Conservation (phyloP, 257 asterid species). For the Vinca minor region DNA sequence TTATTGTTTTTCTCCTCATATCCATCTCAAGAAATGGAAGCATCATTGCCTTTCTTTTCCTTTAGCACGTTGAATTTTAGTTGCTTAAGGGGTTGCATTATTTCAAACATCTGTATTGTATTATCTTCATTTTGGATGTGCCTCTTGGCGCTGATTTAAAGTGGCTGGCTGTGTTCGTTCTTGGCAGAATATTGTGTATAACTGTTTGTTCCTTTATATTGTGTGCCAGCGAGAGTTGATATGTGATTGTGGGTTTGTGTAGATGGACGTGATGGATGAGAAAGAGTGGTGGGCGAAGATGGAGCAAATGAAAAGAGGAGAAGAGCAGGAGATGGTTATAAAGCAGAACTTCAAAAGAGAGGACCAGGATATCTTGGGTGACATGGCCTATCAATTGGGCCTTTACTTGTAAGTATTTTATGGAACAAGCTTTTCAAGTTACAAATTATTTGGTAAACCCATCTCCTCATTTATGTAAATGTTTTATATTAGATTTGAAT, state of each 20-base stretch:
- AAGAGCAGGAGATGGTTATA: slow-evolving; percentile 79
- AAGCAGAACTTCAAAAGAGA: slow-evolving; percentile 65
- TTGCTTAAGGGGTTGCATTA: not conserved
- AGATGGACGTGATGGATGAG: slow-evolving; percentile 77
- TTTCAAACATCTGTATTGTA: too few species aligned
- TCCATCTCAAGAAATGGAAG: not conserved
- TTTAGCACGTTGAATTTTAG: not conserved
- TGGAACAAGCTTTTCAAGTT: not conserved
- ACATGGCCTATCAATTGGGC: slow-evolving; percentile 83
- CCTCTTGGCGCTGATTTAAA: not conserved
- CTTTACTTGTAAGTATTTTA: slow-evolving; percentile 71
- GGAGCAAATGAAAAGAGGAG: slow-evolving; percentile 72
- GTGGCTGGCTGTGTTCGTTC: not conserved
- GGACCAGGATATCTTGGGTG: slow-evolving; percentile 62
- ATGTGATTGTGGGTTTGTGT: slow-evolving; percentile 23
- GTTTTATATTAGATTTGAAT: not conserved
- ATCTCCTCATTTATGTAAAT: not conserved
- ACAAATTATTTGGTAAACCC: not conserved
- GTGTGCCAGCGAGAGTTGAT: not conserved
- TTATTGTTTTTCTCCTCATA: not conserved
- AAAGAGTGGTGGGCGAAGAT: slow-evolving; percentile 86
- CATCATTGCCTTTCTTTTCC: not conserved
- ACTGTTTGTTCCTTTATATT: not conserved
- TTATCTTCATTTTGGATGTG: not conserved
- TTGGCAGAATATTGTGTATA: not conserved